phyloP scores from a whole-genome alignment of 2,329 filamentous ascomycete genomes.

The Pyrenochaeta sp. region DNA sequence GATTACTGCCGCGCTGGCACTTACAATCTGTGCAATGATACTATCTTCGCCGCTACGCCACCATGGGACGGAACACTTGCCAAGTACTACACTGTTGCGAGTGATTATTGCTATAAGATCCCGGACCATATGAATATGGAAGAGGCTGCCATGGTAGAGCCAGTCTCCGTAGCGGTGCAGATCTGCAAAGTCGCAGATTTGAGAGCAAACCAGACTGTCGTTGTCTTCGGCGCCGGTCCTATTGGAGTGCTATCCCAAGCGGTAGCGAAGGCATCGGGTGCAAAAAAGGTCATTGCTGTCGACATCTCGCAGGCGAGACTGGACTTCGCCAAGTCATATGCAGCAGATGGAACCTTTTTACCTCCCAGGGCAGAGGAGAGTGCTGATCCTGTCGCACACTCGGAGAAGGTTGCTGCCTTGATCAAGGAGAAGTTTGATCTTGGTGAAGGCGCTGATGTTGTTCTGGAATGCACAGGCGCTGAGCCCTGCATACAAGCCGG shows the following conservation, averaged over 20 bases:
- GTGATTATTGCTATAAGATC: slow-evolving; percentile 38
- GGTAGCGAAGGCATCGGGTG: slow-evolving; percentile 31
- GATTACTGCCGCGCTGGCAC: slow-evolving; percentile 22
- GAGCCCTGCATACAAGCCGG: slow-evolving; percentile 31
- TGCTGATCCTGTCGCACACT: background rate
- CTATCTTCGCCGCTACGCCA: slow-evolving; percentile 34
- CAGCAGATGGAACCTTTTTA: slow-evolving; percentile 19
- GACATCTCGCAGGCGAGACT: slow-evolving; percentile 27
- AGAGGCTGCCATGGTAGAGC: slow-evolving; percentile 38
- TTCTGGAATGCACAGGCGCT: slow-evolving; percentile 31
- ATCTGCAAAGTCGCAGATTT: slow-evolving; percentile 25
- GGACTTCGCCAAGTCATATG: slow-evolving; percentile 33
- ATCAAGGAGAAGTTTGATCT: slow-evolving; percentile 19
- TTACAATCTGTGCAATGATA: slow-evolving; percentile 37
- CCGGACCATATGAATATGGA: slow-evolving; percentile 33
- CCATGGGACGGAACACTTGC: slow-evolving; percentile 37
- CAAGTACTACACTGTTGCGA: slow-evolving; percentile 33
- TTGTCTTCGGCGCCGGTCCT: slow-evolving; percentile 1
- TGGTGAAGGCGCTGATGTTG: slow-evolving; percentile 31
- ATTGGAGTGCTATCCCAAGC: slow-evolving; percentile 36
- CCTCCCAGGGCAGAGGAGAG: background rate
- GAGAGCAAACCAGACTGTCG: slow-evolving; percentile 16
- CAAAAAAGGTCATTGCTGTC: slow-evolving; percentile 26
- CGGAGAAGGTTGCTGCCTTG: background rate
- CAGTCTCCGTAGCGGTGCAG: slow-evolving; percentile 37